phyloP scores from a whole-genome alignment of 345 rosid genomes.

The Hibiscus trionum region DNA sequence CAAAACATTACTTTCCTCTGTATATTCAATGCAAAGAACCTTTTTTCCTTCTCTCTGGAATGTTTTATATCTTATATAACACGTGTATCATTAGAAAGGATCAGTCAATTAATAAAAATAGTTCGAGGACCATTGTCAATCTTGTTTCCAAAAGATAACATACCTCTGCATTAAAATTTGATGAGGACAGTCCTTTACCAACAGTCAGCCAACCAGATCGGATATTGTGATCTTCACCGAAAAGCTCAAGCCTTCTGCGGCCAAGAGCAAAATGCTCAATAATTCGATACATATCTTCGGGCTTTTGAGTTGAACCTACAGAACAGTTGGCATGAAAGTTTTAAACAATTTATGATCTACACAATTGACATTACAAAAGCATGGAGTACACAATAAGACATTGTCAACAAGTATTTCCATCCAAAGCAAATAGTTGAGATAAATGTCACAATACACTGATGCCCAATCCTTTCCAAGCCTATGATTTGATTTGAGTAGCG shows the following conservation, averaged over 20 bases:
- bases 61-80: background rate
- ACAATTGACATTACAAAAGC: background rate
- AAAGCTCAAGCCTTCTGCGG: slow-evolving; percentile 92
- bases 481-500: background rate
- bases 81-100: background rate
- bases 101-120: background rate
- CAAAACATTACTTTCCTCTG: background rate
- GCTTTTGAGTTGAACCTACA: slow-evolving; percentile 92
- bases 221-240: slow-evolving; percentile 95
- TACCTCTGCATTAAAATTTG: slow-evolving; percentile 86
- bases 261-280: slow-evolving; percentile 97
- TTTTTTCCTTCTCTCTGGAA: background rate
- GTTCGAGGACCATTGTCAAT: background rate
- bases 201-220: slow-evolving; percentile 93
- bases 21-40: background rate
- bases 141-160: background rate
- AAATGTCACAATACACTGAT: background rate
- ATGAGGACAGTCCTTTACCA: slow-evolving; percentile 82
- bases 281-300: slow-evolving; percentile 97
- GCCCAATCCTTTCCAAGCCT: background rate
- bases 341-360: background rate
- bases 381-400: background rate
- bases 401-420: background rate
- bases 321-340: slow-evolving; percentile 8
- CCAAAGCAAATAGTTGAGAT: background rate